Evolutionary conservation across 805 yeast species (phyloP).

Genomic region (Pichia kluyveri): DNA sequence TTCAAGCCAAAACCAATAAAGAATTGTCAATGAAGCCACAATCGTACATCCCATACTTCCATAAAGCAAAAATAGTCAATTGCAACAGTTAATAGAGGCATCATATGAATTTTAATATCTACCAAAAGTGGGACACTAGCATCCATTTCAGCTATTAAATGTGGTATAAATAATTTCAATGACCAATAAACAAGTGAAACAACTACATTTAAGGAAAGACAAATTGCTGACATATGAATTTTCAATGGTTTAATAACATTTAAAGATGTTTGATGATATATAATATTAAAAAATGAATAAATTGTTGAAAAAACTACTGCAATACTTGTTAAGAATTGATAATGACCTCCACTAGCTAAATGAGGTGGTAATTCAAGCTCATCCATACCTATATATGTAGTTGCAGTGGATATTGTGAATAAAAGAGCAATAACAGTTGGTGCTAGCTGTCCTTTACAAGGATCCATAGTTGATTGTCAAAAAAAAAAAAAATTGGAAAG

Average conservation of each 20-base stretch:
- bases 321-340: slow-evolving; percentile 67
- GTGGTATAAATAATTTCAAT: slow-evolving; percentile 41
- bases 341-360: slow-evolving; percentile 51
- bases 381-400: slow-evolving; percentile 11
- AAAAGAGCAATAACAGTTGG: not conserved
- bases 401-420: slow-evolving; percentile 9
- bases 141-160: slow-evolving; percentile 29
- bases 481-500: too few relatives aligned
- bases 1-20: slow-evolving; percentile 48
- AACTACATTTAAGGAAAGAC: slow-evolving; percentile 48
- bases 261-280: slow-evolving; percentile 24
- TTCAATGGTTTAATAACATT: not conserved
- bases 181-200: slow-evolving; percentile 68
- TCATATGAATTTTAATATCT: slow-evolving; percentile 51
- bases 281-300: slow-evolving; percentile 31
- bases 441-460: not conserved
- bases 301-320: slow-evolving; percentile 40
- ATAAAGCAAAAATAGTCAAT: slow-evolving; percentile 47
- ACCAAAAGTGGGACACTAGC: slow-evolving; percentile 36
- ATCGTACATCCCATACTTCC: slow-evolving; percentile 33
- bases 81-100: slow-evolving; percentile 46
- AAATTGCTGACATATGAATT: slow-evolving; percentile 37
- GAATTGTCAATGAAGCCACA: slow-evolving; percentile 30
- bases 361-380: slow-evolving; percentile 36
- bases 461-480: too few relatives aligned